phyloP scores from a whole-genome alignment of 1,284 basidiomycete genomes.

The Amylostereum chailletii region DNA sequence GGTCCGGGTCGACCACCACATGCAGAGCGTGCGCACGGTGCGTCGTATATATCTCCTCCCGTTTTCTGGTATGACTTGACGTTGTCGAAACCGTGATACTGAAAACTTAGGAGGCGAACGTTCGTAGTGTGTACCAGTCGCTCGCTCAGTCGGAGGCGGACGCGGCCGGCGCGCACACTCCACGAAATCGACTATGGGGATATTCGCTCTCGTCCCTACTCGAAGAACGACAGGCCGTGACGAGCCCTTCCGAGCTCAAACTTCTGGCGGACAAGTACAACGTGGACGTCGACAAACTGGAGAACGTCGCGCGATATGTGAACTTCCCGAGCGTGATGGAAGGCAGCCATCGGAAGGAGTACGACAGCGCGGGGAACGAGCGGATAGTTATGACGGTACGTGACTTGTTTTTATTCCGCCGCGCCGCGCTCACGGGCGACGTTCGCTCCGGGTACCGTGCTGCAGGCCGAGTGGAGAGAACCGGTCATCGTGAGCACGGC shows the following conservation, averaged over 20 bases:
- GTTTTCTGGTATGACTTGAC: constrained; percentile 1
- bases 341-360: background rate
- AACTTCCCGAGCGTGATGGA: constrained; percentile 65
- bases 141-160: constrained; percentile 47
- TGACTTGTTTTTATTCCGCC: too few relatives aligned
- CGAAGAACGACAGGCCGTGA: constrained; percentile 53
- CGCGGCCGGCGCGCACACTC: constrained; percentile 30
- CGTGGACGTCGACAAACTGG: constrained; percentile 47
- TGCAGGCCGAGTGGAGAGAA: constrained; percentile 2
- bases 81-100: background rate
- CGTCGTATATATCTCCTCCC: constrained; percentile 16
- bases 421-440: too few relatives aligned
- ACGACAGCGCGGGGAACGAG: background rate
- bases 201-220: constrained; percentile 52
- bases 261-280: constrained; percentile 46
- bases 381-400: background rate
- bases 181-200: constrained; percentile 47
- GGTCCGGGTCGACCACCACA: constrained; percentile 64
- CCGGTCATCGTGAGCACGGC: background rate
- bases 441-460: too few relatives aligned
- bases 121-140: constrained; percentile 40
- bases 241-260: constrained; percentile 34
- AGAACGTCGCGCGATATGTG: constrained; percentile 51
- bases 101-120: constrained; percentile 21
- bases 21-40: constrained; percentile 48